These are phyloP conservation scores for Tylopilus rubrobrunneus DNA, from an alignment of 768 basidiomycete genomes.

Conservation along the genomic window DNA sequence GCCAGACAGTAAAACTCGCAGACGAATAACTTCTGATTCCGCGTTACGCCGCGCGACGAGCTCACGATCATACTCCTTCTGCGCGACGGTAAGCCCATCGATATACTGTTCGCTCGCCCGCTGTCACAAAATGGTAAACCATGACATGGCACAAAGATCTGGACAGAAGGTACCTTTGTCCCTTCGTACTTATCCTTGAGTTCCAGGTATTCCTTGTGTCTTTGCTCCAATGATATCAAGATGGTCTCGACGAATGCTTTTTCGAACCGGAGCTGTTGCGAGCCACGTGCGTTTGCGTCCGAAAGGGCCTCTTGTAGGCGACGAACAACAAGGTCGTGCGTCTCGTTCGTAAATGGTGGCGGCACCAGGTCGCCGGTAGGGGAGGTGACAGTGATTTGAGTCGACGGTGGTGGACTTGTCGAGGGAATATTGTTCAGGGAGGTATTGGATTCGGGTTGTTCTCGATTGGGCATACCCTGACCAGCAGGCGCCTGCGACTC, in stretches of 20 bases:
- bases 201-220: conserved; percentile 54
- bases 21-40: conserved; percentile 85
- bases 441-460: conserved; percentile 26
- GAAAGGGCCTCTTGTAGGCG: conserved; percentile 60
- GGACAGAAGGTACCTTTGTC: conserved; percentile 64
- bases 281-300: conserved; percentile 56
- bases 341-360: conserved; percentile 30
- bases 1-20: conserved; percentile 82
- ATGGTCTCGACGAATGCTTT: conserved; percentile 69
- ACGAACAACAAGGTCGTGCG: conserved; percentile 42
- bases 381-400: conserved; percentile 45
- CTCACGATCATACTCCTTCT: conserved; percentile 92
- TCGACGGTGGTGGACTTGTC: conserved; percentile 8
- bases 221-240: conserved; percentile 59
- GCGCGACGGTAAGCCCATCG: conserved; percentile 88
- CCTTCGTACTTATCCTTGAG: conserved; percentile 80
- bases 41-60: conserved; percentile 83
- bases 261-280: conserved; percentile 65
- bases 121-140: conserved; percentile 38
- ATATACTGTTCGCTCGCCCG: conserved; percentile 89
- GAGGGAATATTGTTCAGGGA: conserved; percentile 14
- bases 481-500: conserved; percentile 26
- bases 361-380: conserved; percentile 32
- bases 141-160: neutral
- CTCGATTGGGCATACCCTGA: conserved; percentile 10